Evolutionary conservation across 441 rosid genomes (phyloP).

Genomic region (Populus hybrid): DNA sequence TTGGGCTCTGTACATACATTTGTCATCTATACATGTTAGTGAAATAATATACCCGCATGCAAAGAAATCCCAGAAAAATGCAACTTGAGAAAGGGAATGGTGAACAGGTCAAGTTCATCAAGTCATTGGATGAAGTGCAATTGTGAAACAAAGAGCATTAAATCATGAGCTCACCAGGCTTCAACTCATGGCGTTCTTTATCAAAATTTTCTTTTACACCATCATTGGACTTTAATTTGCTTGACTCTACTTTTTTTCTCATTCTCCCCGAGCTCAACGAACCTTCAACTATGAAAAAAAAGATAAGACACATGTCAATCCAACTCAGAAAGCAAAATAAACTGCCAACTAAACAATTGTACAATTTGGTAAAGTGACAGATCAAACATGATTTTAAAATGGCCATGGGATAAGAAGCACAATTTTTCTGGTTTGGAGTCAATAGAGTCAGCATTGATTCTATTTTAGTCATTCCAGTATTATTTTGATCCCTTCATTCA

Average conservation of each 20-base stretch:
- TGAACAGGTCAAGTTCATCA: not conserved
- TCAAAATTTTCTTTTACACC: conserved; percentile 14
- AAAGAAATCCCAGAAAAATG: not conserved
- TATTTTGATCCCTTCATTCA: not conserved
- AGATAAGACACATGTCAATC: conserved; percentile 5
- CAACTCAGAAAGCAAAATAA: not conserved
- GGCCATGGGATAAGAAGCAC: not conserved
- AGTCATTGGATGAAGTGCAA: not conserved
- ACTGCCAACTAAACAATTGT: not conserved
- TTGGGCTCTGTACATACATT: conserved; percentile 29
- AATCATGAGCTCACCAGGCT: conserved; percentile 29
- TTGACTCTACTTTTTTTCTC: conserved; percentile 39
- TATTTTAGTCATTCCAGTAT: not conserved
- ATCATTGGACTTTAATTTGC: conserved; percentile 25
- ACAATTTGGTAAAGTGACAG: not conserved
- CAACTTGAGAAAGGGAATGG: not conserved
- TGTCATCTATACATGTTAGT: conserved; percentile 5
- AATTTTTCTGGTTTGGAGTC: not conserved
- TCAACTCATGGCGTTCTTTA: conserved; percentile 12
- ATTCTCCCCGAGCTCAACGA: conserved; percentile 59
- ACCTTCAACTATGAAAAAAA: conserved; percentile 58
- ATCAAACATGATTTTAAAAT: not conserved
- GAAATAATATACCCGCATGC: not conserved
- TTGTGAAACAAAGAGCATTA: not conserved
- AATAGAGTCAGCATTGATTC: not conserved